Percentiles rank a stretch among this genome's conserved stretches.
Conservation (phyloP, 2,329 filamentous ascomycete species). For the Phyllosticta citribraziliensis region DNA sequence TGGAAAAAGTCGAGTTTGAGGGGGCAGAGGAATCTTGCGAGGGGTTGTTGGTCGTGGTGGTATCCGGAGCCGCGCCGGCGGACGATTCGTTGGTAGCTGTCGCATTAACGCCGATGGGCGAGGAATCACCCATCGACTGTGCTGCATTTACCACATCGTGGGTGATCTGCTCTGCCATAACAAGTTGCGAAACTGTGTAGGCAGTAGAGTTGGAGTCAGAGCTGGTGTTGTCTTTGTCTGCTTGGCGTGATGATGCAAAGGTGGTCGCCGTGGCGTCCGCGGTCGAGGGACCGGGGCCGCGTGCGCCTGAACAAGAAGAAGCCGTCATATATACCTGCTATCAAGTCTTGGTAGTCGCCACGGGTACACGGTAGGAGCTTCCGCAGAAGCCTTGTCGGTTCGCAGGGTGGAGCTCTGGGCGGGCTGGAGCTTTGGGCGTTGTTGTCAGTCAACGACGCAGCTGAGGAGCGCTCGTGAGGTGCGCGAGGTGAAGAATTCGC, state of each 20-base stretch:
- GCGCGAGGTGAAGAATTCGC: neutral
- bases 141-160: constrained; percentile 64
- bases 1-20: constrained; percentile 18
- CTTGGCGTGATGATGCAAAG: constrained; percentile 7
- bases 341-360: constrained; percentile 31
- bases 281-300: constrained; percentile 12
- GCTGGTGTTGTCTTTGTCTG: constrained; percentile 18
- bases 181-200: constrained; percentile 44
- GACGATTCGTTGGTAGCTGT: constrained; percentile 44
- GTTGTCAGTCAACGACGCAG: constrained; percentile 4
- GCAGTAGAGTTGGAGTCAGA: constrained; percentile 26
- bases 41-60: constrained; percentile 22
- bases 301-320: constrained; percentile 17
- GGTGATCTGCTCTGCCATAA: constrained; percentile 63
- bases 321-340: constrained; percentile 28
- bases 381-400: constrained; percentile 28
- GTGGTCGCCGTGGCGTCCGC: constrained; percentile 8
- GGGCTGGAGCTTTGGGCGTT: constrained; percentile 10
- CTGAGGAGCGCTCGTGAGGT: neutral
- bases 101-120: constrained; percentile 58
- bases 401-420: constrained; percentile 21
- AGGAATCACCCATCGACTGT: constrained; percentile 54
- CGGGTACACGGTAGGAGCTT: constrained; percentile 29
- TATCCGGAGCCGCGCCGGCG: constrained; percentile 38
- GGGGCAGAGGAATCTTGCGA: constrained; percentile 29